phyloP scores from a whole-genome alignment of 1,284 basidiomycete species.

The Moesziomyces globuligerus region DNA sequence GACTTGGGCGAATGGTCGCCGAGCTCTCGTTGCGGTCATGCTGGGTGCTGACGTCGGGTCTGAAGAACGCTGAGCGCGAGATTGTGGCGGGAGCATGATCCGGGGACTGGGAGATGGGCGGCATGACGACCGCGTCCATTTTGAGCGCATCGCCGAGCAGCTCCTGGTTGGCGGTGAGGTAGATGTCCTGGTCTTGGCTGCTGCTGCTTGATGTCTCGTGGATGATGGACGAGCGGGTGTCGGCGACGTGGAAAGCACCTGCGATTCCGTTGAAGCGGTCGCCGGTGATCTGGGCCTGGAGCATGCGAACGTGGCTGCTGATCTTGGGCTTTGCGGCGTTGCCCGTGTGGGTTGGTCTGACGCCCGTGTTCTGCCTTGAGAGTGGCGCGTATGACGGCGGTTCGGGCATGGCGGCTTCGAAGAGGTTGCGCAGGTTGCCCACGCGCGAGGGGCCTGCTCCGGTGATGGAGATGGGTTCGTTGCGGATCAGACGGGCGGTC shows the following conservation, averaged over 20 bases:
- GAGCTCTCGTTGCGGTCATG: constrained; percentile 46
- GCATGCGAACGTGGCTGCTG: constrained; percentile 47
- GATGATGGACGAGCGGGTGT: constrained; percentile 19
- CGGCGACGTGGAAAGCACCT: constrained; percentile 26
- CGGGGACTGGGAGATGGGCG: constrained; percentile 8
- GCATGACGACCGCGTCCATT: constrained; percentile 42
- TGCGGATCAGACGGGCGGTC: constrained; percentile 30
- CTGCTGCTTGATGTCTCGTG: not conserved
- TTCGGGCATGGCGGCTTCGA: constrained; percentile 21
- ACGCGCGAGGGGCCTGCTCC: constrained; percentile 35
- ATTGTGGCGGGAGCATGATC: constrained; percentile 20
- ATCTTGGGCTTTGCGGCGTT: constrained; percentile 26
- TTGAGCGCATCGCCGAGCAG: constrained; percentile 41
- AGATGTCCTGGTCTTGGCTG: constrained; percentile 12
- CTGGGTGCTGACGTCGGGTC: constrained; percentile 4
- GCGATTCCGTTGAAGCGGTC: constrained; percentile 36
- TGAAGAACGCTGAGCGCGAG: constrained; percentile 21
- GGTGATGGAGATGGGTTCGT: constrained; percentile 40
- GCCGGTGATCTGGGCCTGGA: constrained; percentile 50
- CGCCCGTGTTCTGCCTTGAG: constrained; percentile 28
- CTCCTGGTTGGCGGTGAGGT: constrained; percentile 25
- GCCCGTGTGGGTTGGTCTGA: constrained; percentile 12
- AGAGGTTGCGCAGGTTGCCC: constrained; percentile 39
- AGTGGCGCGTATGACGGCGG: constrained; percentile 7
- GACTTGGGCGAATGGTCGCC: constrained; percentile 38